phyloP scores from a whole-genome alignment of 1,284 basidiomycete species.

The Mrakiaceae sp. region DNA sequence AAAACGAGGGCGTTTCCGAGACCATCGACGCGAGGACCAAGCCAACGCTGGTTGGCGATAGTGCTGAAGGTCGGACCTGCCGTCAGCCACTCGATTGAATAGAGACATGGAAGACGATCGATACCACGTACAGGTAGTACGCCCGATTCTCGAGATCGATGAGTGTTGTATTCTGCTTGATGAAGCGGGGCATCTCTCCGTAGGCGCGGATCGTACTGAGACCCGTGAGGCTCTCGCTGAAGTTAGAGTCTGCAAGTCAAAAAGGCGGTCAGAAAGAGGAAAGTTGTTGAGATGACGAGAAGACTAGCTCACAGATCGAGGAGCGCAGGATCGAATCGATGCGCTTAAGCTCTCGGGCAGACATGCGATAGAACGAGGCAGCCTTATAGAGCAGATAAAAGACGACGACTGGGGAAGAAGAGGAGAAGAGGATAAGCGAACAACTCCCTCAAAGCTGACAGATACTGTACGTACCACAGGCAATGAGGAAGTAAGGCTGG shows the following conservation, averaged over 20 bases:
- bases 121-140: constrained; percentile 50
- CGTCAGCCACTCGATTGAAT: background rate
- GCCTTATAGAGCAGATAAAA: constrained; percentile 35
- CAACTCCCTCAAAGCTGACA: too few relatives aligned
- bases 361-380: constrained; percentile 62
- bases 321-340: constrained; percentile 51
- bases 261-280: constrained; percentile 19
- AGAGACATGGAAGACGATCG: background rate
- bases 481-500: constrained; percentile 46
- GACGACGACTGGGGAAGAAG: constrained; percentile 34
- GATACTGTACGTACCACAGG: background rate
- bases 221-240: constrained; percentile 77
- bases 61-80: constrained; percentile 33
- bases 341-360: constrained; percentile 75
- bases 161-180: constrained; percentile 58
- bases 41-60: constrained; percentile 61
- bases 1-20: constrained; percentile 68
- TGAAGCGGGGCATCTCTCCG: constrained; percentile 52
- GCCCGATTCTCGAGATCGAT: constrained; percentile 82
- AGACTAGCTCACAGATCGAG: constrained; percentile 18
- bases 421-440: background rate
- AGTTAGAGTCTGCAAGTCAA: constrained; percentile 59
- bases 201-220: constrained; percentile 81
- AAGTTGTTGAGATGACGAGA: constrained; percentile 30
- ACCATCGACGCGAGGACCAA: constrained; percentile 76